Base-by-base conservation (phyloP, 129 eudicot species). In the Pulicaria dysenterica region DNA sequence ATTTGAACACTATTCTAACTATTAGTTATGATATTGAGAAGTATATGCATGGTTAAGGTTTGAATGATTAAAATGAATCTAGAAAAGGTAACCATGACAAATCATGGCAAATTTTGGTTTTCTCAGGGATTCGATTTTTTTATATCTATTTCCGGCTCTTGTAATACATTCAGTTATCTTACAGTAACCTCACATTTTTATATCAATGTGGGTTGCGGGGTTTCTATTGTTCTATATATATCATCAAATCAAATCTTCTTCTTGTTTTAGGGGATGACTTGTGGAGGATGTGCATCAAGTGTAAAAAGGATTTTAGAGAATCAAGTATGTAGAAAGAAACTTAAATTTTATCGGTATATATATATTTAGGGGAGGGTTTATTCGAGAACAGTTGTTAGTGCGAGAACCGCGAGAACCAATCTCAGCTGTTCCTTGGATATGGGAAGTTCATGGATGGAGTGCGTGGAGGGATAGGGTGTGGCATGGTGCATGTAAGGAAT, bases 261-360 rank as follows among this genome's bases (percentile, higher is more conserved):
- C 24, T 79, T n/a, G 31, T 24, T 1, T 71, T 63, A 94, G 99
- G 97, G 96, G 47, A 94, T 94, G 99, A 77, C 89, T 7, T 94
- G 99, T 65, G 99, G 93, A 50, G 99, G 99, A 38, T 94, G 99
- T 75, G 91, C 89, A 16, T 88, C 96, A n/a, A 94, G 90, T 44
- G 99, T 94, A 64, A 90, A 90, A 89, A 84, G 95, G 73, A 94
- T 94, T 54, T 74, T 94, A 51, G 98, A 94, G 62, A 90, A 78
- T 81, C 97, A 94, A 77, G 98, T 94, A 73, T 53, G 91, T 73
- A 73, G 14, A 46, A 24, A 11, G 34, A 56, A 43, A 14, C 7
- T 42, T 13, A 44, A 7, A 19, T 43, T 42, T 64, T 8, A 16
- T 60, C 31, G 7, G 2, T 51, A n/a, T 41, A 14, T 16, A 14